Evolutionary conservation across 306 rosid genomes (phyloP).

Genomic region (Luffa aegyptiaca): DNA sequence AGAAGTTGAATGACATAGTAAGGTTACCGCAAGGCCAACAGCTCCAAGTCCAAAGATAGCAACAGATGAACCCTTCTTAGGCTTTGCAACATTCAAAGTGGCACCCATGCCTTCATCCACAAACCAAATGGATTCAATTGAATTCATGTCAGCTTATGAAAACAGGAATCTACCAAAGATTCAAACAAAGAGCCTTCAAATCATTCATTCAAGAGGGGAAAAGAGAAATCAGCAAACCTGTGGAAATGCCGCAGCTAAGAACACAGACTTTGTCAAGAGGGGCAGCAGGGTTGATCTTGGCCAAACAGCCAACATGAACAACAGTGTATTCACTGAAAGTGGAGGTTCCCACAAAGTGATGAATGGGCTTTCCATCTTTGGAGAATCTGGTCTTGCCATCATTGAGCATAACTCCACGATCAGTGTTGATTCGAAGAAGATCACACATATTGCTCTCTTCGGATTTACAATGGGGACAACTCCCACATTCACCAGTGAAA

Average conservation of each 20-base stretch:
- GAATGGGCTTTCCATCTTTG: slow-evolving; percentile 50
- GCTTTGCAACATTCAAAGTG: slow-evolving; percentile 74
- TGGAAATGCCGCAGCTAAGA: slow-evolving; percentile 82
- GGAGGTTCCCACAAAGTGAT: slow-evolving; percentile 80
- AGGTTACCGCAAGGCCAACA: slow-evolving; percentile 77
- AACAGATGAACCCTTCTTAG: slow-evolving; percentile 56
- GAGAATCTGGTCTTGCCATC: slow-evolving; percentile 61
- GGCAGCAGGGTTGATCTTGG: slow-evolving; percentile 68
- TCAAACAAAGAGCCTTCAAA: not conserved
- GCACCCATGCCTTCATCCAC: slow-evolving; percentile 59
- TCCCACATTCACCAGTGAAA: slow-evolving; percentile 82
- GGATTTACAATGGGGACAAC: slow-evolving; percentile 63
- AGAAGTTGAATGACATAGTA: not conserved
- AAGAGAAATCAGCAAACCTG: slow-evolving; percentile 31
- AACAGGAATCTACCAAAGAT: slow-evolving; percentile 38
- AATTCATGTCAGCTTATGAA: not conserved
- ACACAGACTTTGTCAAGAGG: slow-evolving; percentile 85
- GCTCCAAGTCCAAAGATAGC: slow-evolving; percentile 88
- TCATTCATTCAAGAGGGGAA: not conserved
- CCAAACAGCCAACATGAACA: slow-evolving; percentile 59
- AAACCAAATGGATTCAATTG: not conserved
- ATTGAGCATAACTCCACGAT: slow-evolving; percentile 53
- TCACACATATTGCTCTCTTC: slow-evolving; percentile 94
- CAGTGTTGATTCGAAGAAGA: slow-evolving; percentile 75
- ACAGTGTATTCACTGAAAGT: slow-evolving; percentile 83